Evolutionary conservation across 306 rosid species (phyloP), one percentile per base, ranked within the genome.

Genomic region (Cucumis melo): DNA sequence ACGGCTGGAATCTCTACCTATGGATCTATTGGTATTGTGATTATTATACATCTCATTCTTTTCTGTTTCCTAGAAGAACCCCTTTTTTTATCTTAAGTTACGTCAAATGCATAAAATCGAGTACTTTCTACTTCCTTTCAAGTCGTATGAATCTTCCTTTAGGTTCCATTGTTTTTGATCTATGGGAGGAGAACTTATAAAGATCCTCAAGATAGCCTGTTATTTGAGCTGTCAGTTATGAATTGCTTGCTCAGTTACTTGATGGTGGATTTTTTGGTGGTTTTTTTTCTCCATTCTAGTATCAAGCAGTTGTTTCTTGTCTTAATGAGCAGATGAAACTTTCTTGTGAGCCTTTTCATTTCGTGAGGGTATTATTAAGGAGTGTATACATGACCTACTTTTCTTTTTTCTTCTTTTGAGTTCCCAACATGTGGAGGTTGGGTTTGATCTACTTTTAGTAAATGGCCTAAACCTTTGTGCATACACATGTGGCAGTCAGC

Each of bases 1-100:
- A 0, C 83, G 85, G 79, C 91, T 92, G 1, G 97, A 94, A 86
- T 89, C 91, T 59, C 95, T 94, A 54, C 97, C 96, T 19, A 85
- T 85, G 86, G 97, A 91, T 77, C 81, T 94, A 74, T 82, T 94
- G 95, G 97, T 94, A 89, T 81, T 72, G 61, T 70, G 24, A 23
- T 16, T 29, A 73, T 16, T 29, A 65, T 20, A 20, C 19, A 39
- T 16, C 13, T 15, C 51, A 36, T n/a, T 51, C 36, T 41, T 8
- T 44, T 41, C 20, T 42, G 38, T 15, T 70, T 44, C 10, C 19
- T 20, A 4, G 32, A n/a, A n/a, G 32, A n/a, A n/a, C 10, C 21
- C 34, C 29, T 2, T 7, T 20, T 3, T 64, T 64, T 3, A 39
- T 10, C 10, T n/a, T 20, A 20, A 39, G 27, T 10, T 39, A n/a